Evolutionary conservation across 2,329 filamentous ascomycete species (phyloP).

Genomic region (Trichoderma sp.): DNA sequence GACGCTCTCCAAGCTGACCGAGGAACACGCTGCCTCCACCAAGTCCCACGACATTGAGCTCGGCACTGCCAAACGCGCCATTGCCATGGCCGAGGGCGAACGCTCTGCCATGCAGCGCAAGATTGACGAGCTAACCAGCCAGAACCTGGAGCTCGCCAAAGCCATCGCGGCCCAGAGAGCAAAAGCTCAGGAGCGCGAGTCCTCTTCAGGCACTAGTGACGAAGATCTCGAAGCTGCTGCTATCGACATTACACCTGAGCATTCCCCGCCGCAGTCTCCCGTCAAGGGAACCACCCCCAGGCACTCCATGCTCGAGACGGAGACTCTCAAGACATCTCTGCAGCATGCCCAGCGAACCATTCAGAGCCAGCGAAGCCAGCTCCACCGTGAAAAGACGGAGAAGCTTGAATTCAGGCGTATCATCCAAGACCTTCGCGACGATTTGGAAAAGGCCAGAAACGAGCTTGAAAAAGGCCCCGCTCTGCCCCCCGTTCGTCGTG

Average conservation of each 20-base stretch:
- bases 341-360: slow-evolving; percentile 96
- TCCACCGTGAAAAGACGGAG: slow-evolving; percentile 97
- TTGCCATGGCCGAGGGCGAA: slow-evolving; percentile 75
- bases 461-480: slow-evolving; percentile 40
- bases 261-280: slow-evolving; percentile 86
- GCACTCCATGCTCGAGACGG: slow-evolving; percentile 87
- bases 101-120: slow-evolving; percentile 75
- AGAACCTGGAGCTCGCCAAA: slow-evolving; percentile 87
- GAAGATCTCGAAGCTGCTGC: slow-evolving; percentile 63
- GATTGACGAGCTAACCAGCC: slow-evolving; percentile 80
- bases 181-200: slow-evolving; percentile 62
- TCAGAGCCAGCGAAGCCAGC: slow-evolving; percentile 88
- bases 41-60: slow-evolving; percentile 90
- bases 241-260: slow-evolving; percentile 75
- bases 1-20: slow-evolving; percentile 70
- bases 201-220: slow-evolving; percentile 55
- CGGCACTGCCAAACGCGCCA: slow-evolving; percentile 75
- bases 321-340: slow-evolving; percentile 91
- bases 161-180: slow-evolving; percentile 74
- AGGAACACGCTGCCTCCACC: slow-evolving; percentile 72
- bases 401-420: slow-evolving; percentile 94
- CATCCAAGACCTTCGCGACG: slow-evolving; percentile 91
- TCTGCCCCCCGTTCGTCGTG: slow-evolving; percentile 53
- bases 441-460: slow-evolving; percentile 70
- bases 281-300: slow-evolving; percentile 83